Base-by-base conservation (phyloP, 352 stramenopile species). In the Plasmopara halstedii region DNA sequence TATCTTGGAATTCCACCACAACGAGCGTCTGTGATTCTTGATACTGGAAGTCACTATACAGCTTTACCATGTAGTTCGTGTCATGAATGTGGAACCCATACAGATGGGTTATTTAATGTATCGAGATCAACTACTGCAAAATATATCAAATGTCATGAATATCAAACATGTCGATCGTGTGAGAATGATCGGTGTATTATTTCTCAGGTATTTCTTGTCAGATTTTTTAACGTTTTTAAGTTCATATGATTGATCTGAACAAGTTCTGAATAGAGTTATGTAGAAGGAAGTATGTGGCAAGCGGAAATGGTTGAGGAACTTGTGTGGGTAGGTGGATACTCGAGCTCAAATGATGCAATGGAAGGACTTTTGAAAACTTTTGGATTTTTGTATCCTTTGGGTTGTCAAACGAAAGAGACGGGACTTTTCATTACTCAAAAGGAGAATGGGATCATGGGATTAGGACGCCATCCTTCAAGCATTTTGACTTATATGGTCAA, bases 391-490 rank as follows among this genome's bases (percentile, higher is more conserved):
- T 89, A 89, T 47, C 77, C 75, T 1, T 53, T 93, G 11, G 82
- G 82, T 2, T 93, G 82, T 26, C 82, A 93, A 48, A 85, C 73
- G 19, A 78, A 83, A 23, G 82, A 93, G 42, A 93, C 81, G 10
- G 81, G 81, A 8, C 57, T 91, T 3, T 93, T 93, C 43, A 79
- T 93, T 49, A 84, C 70, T 0, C 85, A 95, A 40, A 83, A 88
- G 23, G 82, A 88, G 53, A 92, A 95, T 48, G 85, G 85, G 2
- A 95, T 95, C 48, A 95, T 95, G 79, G 85, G 85, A 4, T 62
- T 95, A 22, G 79, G 79, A 2, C 75, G 74, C 6, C 62, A 88
- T 42, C 54, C 57, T 13, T 57, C 67, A 8, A 92, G 80, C 1
- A 49, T 94, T 26, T 60, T 93, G 56, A 63, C 78, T 15, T 72